Base-by-base conservation (phyloP, 495 filamentous ascomycete species). In the Clohesyomyces aquaticus region DNA sequence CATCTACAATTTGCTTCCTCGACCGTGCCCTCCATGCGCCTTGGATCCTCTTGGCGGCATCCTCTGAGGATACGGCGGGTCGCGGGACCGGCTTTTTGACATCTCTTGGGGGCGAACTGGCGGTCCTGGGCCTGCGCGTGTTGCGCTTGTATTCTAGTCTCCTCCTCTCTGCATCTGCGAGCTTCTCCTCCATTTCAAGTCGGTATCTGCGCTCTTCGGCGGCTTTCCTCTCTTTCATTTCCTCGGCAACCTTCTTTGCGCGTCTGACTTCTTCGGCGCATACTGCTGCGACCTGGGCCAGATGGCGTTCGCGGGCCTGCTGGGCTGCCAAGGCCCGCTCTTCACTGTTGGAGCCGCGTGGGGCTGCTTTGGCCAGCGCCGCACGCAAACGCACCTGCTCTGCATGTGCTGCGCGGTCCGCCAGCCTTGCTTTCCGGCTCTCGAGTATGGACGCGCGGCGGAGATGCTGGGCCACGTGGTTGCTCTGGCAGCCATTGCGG, bases 251-350 rank as follows among this genome's bases (percentile, higher is more conserved):
- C 49, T 89, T 88, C 80, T 98, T 98, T 53, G 95, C 94, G 48
- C 93, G 83, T 68, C 89, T 89, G 49, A 98, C 94, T 76, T 98
- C 94, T 72, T 93, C 93, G 54, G 95, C 93, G 73, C 95, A 98
- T 69, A 87, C 87, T 38, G 93, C 94, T 11, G 93, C 89, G 26
- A 98, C 96, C 74, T 96, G 91, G 0, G 92, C 94, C 22, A 98
- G 75, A 51, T 96, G 90, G 69, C 90, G 89, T 79, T 98, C 91
- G 42, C 95, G 85, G 19, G 93, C 88, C 63, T 95, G 85, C 50
- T 95, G 88, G 3, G 95, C 94, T n/a, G 93, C 92, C 61, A 96
- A 72, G 1, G 91, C 92, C 66, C 88, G 78, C 77, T 94, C 91
- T 75, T 97, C 91, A 64, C 85, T 84, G 72, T 87, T 85, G 49